Evolutionary conservation across 2,329 filamentous ascomycete genomes (phyloP), one percentile per base, ranked within the genome.

Genomic region (Colletotrichum destructivum): DNA sequence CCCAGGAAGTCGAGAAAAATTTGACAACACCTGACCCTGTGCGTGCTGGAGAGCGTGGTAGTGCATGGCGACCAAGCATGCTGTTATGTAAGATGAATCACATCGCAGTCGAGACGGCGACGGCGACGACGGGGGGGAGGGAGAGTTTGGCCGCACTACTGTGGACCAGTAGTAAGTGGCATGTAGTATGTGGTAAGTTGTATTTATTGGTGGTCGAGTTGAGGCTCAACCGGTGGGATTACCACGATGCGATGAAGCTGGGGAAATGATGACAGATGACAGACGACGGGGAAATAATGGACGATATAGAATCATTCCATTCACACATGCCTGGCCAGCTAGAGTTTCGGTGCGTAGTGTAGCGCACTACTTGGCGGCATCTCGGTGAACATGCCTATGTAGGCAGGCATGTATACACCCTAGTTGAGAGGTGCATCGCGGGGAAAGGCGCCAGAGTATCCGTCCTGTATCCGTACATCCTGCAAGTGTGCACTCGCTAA

Each of bases 241-340:
- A 15, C n/a, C 15, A 21, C 21, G 18, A 16, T 51, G 44, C 21
- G 26, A 16, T 51, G 59, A 23, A 40, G 38, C 59, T 23, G 59
- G 59, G 44, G 59, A 62, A 62, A 40, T 23, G 6, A 46, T 49
- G 59, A 49, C 44, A 49, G 59, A 21, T 46, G 59, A 49, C n/a
- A 35, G 44, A 38, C 59, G 56, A 26, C 15, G 31, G 56, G 35
- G 35, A 11, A 31, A n/a, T 18, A 26, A 46, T 46, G 21, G 46
- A 35, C 8, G 35, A 8, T 9, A 38, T 11, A 8, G 35, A 11
- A 11, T 38, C 35, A 38, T 38, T 38, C 9, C 35, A 38, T 38
- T 11, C 35, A 38, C 3, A 11, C 35, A 38, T 11, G 35, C 35
- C 35, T 38, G 9, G 21, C 15, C 47, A 23, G 18, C 47, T 23